Evolutionary conservation across 1,139 yeast species (phyloP).

Genomic region (Blastobotrys buckinghamii): DNA sequence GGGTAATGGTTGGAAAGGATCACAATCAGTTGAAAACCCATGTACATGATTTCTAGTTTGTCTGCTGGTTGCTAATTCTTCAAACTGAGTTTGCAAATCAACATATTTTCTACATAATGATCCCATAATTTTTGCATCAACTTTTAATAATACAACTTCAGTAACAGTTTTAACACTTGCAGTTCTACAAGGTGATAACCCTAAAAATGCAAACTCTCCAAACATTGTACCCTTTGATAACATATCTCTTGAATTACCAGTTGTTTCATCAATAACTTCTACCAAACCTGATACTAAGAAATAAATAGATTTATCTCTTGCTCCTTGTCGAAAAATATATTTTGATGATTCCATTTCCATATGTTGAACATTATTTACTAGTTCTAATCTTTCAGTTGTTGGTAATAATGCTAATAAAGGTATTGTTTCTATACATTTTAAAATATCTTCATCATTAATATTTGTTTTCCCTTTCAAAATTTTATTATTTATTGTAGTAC

Average conservation of each 20-base stretch:
- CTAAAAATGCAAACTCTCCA: constrained; percentile 70
- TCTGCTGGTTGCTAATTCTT: constrained; percentile 42
- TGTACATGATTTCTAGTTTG: constrained; percentile 10
- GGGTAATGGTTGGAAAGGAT: neutral
- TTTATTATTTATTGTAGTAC: neutral
- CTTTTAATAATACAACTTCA: constrained; percentile 53
- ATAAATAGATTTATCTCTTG: constrained; percentile 55
- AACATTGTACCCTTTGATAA: constrained; percentile 59
- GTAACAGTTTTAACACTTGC: constrained; percentile 56
- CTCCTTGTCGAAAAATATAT: constrained; percentile 54
- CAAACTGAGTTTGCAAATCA: constrained; percentile 51
- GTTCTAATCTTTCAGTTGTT: constrained; percentile 7
- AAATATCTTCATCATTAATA: neutral
- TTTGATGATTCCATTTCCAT: constrained; percentile 32
- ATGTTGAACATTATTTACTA: constrained; percentile 1
- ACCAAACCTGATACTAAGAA: constrained; percentile 65
- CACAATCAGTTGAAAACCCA: constrained; percentile 1
- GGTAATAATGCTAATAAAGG: constrained; percentile 9
- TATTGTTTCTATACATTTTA: constrained; percentile 4
- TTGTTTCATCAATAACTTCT: constrained; percentile 50
- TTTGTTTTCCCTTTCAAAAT: neutral
- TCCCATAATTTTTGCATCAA: constrained; percentile 49
- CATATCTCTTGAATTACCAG: constrained; percentile 45
- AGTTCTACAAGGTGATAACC: constrained; percentile 46
- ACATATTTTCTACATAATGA: constrained; percentile 54